Conservation (phyloP, 371 early-diverging fungal species). For the Syncephalastrum sp. region DNA sequence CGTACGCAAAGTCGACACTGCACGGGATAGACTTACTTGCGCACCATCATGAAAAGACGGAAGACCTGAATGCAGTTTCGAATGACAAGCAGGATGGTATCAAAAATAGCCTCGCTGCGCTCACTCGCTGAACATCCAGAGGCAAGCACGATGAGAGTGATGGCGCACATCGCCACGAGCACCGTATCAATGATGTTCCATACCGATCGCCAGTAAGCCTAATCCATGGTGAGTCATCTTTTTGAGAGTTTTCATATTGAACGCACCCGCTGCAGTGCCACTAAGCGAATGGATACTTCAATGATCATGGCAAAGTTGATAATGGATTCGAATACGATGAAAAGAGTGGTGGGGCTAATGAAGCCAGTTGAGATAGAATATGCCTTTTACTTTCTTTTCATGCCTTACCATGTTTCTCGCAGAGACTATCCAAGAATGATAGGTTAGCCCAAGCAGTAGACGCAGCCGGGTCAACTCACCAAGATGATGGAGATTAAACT, state of each 20-base stretch:
- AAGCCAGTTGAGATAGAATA: not conserved
- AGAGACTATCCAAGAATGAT: constrained; percentile 28
- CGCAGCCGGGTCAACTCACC: constrained; percentile 27
- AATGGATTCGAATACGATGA: constrained; percentile 65
- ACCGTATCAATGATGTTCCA: constrained; percentile 76
- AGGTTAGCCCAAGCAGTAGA: not conserved
- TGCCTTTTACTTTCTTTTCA: no score
- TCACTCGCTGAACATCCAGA: constrained; percentile 63
- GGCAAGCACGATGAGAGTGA: constrained; percentile 66
- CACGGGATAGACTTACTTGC: constrained; percentile 50
- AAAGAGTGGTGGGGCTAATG: constrained; percentile 44
- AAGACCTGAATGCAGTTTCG: constrained; percentile 72
- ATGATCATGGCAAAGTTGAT: constrained; percentile 75
- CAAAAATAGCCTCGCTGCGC: constrained; percentile 65
- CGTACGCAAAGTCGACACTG: not conserved
- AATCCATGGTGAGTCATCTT: not conserved
- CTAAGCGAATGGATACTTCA: constrained; percentile 66
- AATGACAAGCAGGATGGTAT: constrained; percentile 67
- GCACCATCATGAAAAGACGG: constrained; percentile 68
- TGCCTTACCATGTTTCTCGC: constrained; percentile 40
- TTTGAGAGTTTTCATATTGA: no score
- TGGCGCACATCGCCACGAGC: constrained; percentile 64
- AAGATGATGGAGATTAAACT: constrained; percentile 66
- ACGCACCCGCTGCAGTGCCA: constrained; percentile 70
- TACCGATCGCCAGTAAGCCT: constrained; percentile 72